These are phyloP conservation scores for Sclerotinia trifoliorum DNA, from an alignment of 2,329 filamentous ascomycete genomes.

Conservation along the genomic window DNA sequence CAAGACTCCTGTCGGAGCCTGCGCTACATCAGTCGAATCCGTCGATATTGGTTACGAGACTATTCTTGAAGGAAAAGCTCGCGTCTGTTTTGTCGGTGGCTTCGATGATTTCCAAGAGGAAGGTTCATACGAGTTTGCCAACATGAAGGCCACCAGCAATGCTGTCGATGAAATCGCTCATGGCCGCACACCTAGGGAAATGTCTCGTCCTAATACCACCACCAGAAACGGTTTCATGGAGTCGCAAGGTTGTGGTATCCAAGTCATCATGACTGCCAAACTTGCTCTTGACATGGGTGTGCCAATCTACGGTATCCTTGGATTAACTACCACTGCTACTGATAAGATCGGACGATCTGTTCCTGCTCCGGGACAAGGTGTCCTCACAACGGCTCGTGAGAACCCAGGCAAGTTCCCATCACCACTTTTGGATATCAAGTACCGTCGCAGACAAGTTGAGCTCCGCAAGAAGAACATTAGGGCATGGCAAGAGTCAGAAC, in stretches of 20 bases:
- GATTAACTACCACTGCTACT: constrained; percentile 90
- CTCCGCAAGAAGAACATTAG: constrained; percentile 92
- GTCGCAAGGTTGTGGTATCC: constrained; percentile 96
- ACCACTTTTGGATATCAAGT: constrained; percentile 94
- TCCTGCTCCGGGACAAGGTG: constrained; percentile 93
- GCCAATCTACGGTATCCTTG: constrained; percentile 92
- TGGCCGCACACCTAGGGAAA: constrained; percentile 91
- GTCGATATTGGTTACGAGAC: constrained; percentile 98
- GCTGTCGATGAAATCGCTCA: constrained; percentile 95
- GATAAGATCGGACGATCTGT: constrained; percentile 99
- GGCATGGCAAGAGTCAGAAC: constrained; percentile 92
- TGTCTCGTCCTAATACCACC: constrained; percentile 96
- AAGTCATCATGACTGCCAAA: constrained; percentile 96
- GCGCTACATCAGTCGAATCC: constrained; percentile 95
- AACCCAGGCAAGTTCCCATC: constrained; percentile 89
- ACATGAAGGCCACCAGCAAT: constrained; percentile 99
- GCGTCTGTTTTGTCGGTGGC: constrained; percentile 94
- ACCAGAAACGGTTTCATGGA: constrained; percentile 99
- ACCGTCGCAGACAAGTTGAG: constrained; percentile 92
- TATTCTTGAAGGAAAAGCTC: constrained; percentile 96
- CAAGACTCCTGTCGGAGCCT: constrained; percentile 97
- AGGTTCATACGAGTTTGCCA: constrained; percentile 98
- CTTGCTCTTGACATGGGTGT: constrained; percentile 98
- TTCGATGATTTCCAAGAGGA: constrained; percentile 99
- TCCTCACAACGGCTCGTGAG: constrained; percentile 92